Percentiles rank a stretch among this genome's conserved stretches.
Conservation (phyloP, 805 yeast genomes). For the Kluyveromyces aestuarii region DNA sequence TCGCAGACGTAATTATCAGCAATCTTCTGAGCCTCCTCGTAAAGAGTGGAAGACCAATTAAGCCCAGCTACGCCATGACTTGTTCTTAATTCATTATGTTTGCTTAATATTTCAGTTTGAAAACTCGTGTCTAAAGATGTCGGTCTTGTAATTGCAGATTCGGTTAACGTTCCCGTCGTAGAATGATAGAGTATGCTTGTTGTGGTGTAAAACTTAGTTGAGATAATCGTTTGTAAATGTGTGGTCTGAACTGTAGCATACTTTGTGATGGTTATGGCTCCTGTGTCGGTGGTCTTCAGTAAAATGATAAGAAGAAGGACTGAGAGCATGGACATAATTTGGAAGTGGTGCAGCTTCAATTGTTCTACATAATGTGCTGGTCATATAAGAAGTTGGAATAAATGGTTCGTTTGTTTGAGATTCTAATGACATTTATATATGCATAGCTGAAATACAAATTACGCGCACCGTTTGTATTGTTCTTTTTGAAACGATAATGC, state of each 20-base stretch:
- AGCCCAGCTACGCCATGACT: slow-evolving; percentile 43
- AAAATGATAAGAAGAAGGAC: no score
- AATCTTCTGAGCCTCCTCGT: slow-evolving; percentile 45
- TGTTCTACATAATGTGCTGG: no score
- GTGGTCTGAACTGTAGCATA: slow-evolving; percentile 1
- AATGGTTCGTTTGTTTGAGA: no score
- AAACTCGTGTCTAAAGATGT: background rate
- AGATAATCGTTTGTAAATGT: background rate
- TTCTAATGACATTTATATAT: no score
- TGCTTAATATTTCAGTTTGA: slow-evolving; percentile 33
- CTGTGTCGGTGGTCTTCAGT: slow-evolving; percentile 1
- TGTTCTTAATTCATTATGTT: slow-evolving; percentile 52
- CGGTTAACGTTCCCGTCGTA: background rate
- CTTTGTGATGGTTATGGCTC: slow-evolving; percentile 12
- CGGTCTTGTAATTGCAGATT: background rate
- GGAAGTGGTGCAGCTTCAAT: no score
- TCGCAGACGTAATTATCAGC: slow-evolving; percentile 50
- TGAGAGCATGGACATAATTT: no score
- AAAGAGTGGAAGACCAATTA: slow-evolving; percentile 47
- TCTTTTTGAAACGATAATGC: slow-evolving; percentile 11
- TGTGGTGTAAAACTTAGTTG: background rate
- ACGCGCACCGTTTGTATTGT: slow-evolving; percentile 14
- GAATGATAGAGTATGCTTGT: background rate
- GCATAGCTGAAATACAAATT: background rate
- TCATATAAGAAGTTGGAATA: no score